Evolutionary conservation across 2,329 filamentous ascomycete species (phyloP).

Genomic region (Hirsutella thompsonii): DNA sequence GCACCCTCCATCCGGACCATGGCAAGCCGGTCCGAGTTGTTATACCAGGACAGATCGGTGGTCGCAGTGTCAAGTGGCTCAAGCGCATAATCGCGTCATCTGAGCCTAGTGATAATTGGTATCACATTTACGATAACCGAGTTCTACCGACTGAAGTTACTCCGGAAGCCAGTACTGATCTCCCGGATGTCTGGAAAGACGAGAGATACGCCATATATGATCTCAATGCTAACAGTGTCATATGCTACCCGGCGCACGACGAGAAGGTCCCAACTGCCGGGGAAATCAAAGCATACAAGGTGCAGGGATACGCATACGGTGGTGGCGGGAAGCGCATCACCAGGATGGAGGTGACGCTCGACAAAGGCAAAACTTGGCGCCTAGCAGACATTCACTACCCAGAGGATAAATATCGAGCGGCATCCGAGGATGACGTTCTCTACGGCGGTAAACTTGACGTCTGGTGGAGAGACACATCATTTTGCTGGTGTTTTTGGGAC

Average conservation of each 20-base stretch:
- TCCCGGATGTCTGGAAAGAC: constrained; percentile 72
- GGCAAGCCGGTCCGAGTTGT: constrained; percentile 73
- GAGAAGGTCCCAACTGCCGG: constrained; percentile 45
- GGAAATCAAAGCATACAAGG: constrained; percentile 42
- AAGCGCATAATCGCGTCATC: constrained; percentile 68
- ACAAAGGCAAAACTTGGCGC: constrained; percentile 70
- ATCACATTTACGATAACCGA: constrained; percentile 87
- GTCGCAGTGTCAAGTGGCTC: constrained; percentile 87
- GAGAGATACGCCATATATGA: constrained; percentile 91
- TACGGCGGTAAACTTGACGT: constrained; percentile 71
- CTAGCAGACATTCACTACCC: constrained; percentile 69
- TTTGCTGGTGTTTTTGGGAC: constrained; percentile 92
- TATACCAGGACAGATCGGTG: constrained; percentile 84
- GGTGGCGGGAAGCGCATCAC: constrained; percentile 78
- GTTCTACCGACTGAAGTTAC: constrained; percentile 79
- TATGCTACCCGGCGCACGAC: constrained; percentile 67
- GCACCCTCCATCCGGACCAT: constrained; percentile 67
- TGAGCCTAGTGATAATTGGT: constrained; percentile 81
- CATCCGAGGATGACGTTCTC: constrained; percentile 45
- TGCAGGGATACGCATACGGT: constrained; percentile 76
- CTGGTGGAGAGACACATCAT: constrained; percentile 67
- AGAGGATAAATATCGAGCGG: constrained; percentile 67
- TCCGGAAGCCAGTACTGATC: constrained; percentile 64
- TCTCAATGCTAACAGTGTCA: constrained; percentile 74
- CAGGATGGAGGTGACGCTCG: constrained; percentile 69